phyloP scores from a whole-genome alignment of 73 alveolate species.

The Uronychia setigera region DNA sequence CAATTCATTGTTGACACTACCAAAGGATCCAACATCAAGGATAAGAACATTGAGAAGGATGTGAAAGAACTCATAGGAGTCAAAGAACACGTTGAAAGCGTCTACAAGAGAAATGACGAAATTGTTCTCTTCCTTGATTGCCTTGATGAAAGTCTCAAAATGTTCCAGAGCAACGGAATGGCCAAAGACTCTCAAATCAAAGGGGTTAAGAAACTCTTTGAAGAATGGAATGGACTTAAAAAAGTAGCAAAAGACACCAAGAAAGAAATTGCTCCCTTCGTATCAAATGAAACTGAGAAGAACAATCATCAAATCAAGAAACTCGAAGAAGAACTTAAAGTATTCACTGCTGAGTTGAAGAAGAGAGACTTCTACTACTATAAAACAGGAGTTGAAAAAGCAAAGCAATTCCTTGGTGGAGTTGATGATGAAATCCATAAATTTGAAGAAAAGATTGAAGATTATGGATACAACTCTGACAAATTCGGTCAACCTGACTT shows the following conservation, averaged over 20 bases:
- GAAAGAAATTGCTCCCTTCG: slow-evolving; percentile 94
- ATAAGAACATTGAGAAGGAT: slow-evolving; percentile 82
- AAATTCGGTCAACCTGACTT: slow-evolving; percentile 98
- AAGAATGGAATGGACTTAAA: slow-evolving; percentile 86
- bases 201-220: slow-evolving; percentile 77
- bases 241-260: slow-evolving; percentile 93
- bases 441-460: slow-evolving; percentile 81
- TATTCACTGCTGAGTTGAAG: slow-evolving; percentile 91
- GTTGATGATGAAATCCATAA: slow-evolving; percentile 79
- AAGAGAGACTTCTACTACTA: slow-evolving; percentile 94
- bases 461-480: slow-evolving; percentile 84
- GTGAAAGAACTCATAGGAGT: slow-evolving; percentile 81
- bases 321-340: slow-evolving; percentile 94
- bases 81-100: slow-evolving; percentile 80
- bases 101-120: slow-evolving; percentile 73
- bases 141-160: slow-evolving; percentile 78
- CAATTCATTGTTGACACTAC: slow-evolving; percentile 70
- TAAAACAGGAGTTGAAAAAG: slow-evolving; percentile 91
- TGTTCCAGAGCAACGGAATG: slow-evolving; percentile 75
- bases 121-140: slow-evolving; percentile 81
- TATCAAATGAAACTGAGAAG: slow-evolving; percentile 93
- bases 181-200: slow-evolving; percentile 83
- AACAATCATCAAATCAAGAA: slow-evolving; percentile 92
- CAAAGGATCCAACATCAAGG: slow-evolving; percentile 80
- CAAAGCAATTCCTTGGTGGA: slow-evolving; percentile 76